Evolutionary conservation across 2,329 filamentous ascomycete species (phyloP), one percentile per base, ranked within the genome.

Genomic region (Cercospora sp.): DNA sequence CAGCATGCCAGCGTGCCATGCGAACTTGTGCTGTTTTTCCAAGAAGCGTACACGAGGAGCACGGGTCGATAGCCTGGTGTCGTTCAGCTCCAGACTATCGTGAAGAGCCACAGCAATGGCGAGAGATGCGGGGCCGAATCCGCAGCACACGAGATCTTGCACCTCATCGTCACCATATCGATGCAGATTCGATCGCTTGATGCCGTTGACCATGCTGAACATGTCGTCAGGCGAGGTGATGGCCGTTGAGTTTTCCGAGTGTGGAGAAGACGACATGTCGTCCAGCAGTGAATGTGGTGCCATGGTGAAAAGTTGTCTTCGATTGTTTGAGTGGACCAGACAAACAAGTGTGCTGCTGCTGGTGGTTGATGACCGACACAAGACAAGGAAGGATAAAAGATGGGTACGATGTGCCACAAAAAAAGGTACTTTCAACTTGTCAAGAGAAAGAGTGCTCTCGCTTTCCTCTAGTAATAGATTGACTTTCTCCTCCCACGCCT

Each of bases 1-100:
- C 68, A 97, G 88, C 94, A 98, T 98, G 68, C 94, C 94, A 0
- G 93, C 89, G 80, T 98, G 94, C 94, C 94, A 98, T 67, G 91
- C 88, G 77, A 98, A 98, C 59, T 85, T 82, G 34, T 84, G 77
- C 81, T 98, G 94, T 79, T 91, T 91, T 83, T 98, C 94, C 26
- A 98, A 81, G 80, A 97, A 98, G 55, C 92, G 86, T 3, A 97
- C 89, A 78, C 91, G 93, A 59, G 92, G 91, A 55, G 80, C 73
- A 66, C 78, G 75, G 65, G 74, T 75, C 13, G 78, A 76, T 3
- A 82, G 73, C n/a, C 74, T 73, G 2, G 78, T 74, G 4, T 66
- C 66, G 26, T 70, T 72, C 80, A 75, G 69, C 77, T 88, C 86
- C 64, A 91, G 81, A n/a, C 88, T 83, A 79, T 98, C 94, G 79